These are phyloP conservation scores for Saturnispora bothae DNA, from an alignment of 805 yeast genomes.

Conservation along the genomic window DNA sequence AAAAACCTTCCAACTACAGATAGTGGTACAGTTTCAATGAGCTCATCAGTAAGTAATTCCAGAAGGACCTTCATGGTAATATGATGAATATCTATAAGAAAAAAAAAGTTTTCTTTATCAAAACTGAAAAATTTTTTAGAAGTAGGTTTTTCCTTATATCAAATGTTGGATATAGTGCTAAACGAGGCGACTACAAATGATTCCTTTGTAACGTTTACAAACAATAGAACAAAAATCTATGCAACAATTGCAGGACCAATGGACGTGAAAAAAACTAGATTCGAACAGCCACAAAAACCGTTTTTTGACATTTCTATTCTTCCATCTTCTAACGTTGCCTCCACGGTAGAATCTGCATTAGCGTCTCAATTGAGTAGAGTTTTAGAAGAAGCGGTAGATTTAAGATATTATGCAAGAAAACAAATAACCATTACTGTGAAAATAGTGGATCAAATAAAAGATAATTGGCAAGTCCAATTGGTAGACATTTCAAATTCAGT, in stretches of 20 bases:
- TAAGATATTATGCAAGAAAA: slow-evolving; percentile 69
- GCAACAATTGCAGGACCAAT: slow-evolving; percentile 87
- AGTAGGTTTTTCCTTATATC: background rate
- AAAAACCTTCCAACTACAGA: slow-evolving; percentile 11
- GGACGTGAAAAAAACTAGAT: slow-evolving; percentile 62
- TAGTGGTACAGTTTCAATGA: slow-evolving; percentile 2
- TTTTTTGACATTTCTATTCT: slow-evolving; percentile 69
- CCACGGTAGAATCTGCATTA: slow-evolving; percentile 62
- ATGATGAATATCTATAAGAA: no score
- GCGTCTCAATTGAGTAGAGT: slow-evolving; percentile 62
- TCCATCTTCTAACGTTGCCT: slow-evolving; percentile 67
- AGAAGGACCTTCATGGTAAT: slow-evolving; percentile 2
- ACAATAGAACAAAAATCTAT: slow-evolving; percentile 47
- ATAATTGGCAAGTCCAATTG: slow-evolving; percentile 32
- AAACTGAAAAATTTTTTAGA: slow-evolving; percentile 1
- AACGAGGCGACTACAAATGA: slow-evolving; percentile 3
- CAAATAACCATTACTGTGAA: slow-evolving; percentile 62
- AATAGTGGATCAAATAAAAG: slow-evolving; percentile 36
- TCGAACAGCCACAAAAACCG: slow-evolving; percentile 72
- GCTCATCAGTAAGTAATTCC: slow-evolving; percentile 1
- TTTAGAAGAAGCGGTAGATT: slow-evolving; percentile 47
- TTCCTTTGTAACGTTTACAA: slow-evolving; percentile 33
- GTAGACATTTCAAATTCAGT: slow-evolving; percentile 65
- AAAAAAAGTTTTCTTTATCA: background rate
- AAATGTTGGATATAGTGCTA: slow-evolving; percentile 1